A percentile compares a stretch with the other conserved stretches of the same genome.
Evolutionary conservation across 441 rosid genomes (phyloP).

Genomic region (California macrophylla): DNA sequence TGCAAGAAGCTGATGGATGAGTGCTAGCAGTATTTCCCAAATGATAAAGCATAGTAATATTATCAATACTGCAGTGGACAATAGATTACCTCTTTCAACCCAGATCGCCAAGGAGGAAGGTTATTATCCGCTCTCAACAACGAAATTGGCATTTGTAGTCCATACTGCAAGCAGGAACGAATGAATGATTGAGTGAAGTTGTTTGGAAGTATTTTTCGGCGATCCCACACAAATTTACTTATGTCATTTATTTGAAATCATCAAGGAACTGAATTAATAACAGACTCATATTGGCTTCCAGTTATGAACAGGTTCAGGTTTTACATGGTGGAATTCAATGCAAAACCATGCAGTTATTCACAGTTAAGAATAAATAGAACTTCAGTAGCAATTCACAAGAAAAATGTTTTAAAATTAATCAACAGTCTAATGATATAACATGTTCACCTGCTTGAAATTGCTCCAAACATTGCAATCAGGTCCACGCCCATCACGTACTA

Average conservation of each 20-base stretch:
- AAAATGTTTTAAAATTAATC: background rate
- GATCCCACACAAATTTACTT: background rate
- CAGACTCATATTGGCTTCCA: background rate
- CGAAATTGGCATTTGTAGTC: constrained; percentile 64
- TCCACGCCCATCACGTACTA: constrained; percentile 91
- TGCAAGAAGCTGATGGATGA: background rate
- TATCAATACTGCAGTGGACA: background rate
- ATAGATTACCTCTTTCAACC: constrained; percentile 63
- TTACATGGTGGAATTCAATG: background rate
- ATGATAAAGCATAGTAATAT: background rate
- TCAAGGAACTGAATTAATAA: background rate
- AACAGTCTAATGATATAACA: background rate
- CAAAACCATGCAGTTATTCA: background rate
- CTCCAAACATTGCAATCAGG: constrained; percentile 96
- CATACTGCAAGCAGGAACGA: constrained; percentile 57
- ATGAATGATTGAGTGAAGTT: constrained; percentile 17
- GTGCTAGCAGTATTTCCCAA: background rate
- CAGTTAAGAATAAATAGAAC: background rate
- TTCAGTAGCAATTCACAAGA: background rate
- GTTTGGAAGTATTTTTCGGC: background rate
- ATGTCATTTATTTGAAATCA: background rate
- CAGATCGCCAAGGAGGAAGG: constrained; percentile 94
- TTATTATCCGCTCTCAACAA: constrained; percentile 87
- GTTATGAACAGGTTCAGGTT: background rate
- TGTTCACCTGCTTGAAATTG: constrained; percentile 85